Evolutionary conservation across 148 eudicot genomes (phyloP).

Genomic region (Limonium bicolor): DNA sequence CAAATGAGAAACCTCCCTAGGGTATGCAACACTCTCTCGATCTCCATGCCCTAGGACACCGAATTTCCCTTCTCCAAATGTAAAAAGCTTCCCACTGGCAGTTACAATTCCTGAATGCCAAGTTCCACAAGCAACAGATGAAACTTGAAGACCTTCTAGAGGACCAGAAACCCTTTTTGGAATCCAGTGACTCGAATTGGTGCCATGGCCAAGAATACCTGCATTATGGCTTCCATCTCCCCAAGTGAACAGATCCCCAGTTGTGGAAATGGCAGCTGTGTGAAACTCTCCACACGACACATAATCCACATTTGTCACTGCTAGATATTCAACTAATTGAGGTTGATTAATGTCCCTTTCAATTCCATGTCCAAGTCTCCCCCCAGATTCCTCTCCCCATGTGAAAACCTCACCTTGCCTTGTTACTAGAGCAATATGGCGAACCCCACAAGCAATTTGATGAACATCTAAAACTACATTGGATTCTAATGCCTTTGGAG

Average conservation of each 20-base stretch:
- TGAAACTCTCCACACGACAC: constrained; percentile 80
- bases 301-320: constrained; percentile 50
- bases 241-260: constrained; percentile 75
- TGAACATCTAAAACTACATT: constrained; percentile 81
- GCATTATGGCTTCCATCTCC: constrained; percentile 68
- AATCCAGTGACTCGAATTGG: constrained; percentile 70
- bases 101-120: constrained; percentile 75
- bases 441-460: constrained; percentile 65
- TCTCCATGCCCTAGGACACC: constrained; percentile 86
- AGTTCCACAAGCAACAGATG: constrained; percentile 59
- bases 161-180: constrained; percentile 70
- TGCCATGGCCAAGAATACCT: constrained; percentile 87
- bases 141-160: constrained; percentile 59
- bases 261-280: constrained; percentile 57
- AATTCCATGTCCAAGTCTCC: constrained; percentile 82
- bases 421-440: constrained; percentile 67
- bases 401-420: constrained; percentile 86
- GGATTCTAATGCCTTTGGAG: constrained; percentile 64
- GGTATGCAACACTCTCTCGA: constrained; percentile 34
- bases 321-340: constrained; percentile 45
- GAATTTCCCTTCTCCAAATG: constrained; percentile 85
- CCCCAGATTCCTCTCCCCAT: constrained; percentile 90
- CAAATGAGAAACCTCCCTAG: constrained; percentile 54
- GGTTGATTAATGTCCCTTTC: constrained; percentile 47
- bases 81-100: constrained; percentile 41